phyloP scores from a whole-genome alignment of 345 rosid genomes.

The Aegle marmelos region DNA sequence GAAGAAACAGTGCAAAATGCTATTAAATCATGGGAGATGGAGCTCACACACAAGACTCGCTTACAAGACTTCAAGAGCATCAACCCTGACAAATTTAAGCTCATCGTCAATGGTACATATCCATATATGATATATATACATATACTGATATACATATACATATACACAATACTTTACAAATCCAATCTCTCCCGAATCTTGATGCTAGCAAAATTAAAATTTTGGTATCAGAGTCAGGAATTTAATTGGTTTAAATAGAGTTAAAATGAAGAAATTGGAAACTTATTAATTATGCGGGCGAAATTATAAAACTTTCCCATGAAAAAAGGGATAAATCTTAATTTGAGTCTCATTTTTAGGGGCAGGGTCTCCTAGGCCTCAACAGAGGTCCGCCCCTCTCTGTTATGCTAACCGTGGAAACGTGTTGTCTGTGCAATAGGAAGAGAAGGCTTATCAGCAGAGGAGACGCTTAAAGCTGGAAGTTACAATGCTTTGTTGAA shows the following conservation, averaged over 20 bases:
- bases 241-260: no score
- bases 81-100: slow-evolving; percentile 67
- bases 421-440: slow-evolving; percentile 31
- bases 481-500: slow-evolving; percentile 68
- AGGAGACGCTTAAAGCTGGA: slow-evolving; percentile 58
- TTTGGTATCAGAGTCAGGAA: neutral
- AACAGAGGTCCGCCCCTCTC: no score
- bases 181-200: neutral
- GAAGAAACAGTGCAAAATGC: slow-evolving; percentile 85
- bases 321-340: no score
- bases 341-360: no score
- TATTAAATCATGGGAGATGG: slow-evolving; percentile 88
- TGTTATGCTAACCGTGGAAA: no score
- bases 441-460: slow-evolving; percentile 65
- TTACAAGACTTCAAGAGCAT: slow-evolving; percentile 69
- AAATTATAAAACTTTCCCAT: no score
- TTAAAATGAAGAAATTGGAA: no score
- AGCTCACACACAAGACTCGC: slow-evolving; percentile 66
- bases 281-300: no score
- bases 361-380: no score
- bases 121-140: slow-evolving; percentile 38
- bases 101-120: slow-evolving; percentile 64
- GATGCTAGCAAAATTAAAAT: no score
- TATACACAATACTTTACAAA: neutral
- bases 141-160: no score